Percentiles rank a stretch among this genome's conserved stretches.
Conservation (phyloP, 257 asterid genomes). For the Schizonepeta tenuifolia region DNA sequence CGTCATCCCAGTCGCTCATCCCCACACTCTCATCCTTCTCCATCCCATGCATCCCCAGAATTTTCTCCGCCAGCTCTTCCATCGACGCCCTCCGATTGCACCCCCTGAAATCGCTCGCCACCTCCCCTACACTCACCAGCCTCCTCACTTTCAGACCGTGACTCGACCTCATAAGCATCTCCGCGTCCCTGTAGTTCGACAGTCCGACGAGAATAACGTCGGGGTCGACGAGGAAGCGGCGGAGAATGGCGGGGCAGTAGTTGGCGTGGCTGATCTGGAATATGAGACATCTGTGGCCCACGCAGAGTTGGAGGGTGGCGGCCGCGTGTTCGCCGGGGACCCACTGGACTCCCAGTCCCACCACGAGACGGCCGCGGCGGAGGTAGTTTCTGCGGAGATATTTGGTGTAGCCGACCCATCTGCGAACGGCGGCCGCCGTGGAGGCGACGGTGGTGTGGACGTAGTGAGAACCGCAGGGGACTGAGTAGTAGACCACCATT, state of each 20-base stretch:
- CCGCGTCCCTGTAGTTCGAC: slow-evolving; percentile 26
- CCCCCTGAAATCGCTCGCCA: slow-evolving; percentile 13
- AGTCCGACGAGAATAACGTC: slow-evolving; percentile 23
- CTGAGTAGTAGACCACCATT: not conserved
- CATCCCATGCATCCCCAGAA: slow-evolving; percentile 30
- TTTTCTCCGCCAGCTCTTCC: slow-evolving; percentile 30
- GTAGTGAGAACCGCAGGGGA: slow-evolving; percentile 13
- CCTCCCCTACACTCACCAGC: slow-evolving; percentile 18
- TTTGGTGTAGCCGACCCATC: slow-evolving; percentile 3
- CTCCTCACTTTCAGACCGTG: slow-evolving; percentile 5
- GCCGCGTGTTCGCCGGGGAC: not conserved
- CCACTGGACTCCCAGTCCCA: slow-evolving; percentile 32
- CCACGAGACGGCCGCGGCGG: slow-evolving; percentile 22
- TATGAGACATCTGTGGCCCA: slow-evolving; percentile 26
- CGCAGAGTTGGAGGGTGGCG: slow-evolving; percentile 39
- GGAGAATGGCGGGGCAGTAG: slow-evolving; percentile 25
- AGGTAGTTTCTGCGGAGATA: not conserved
- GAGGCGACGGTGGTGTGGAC: slow-evolving; percentile 30
- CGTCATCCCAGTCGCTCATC: slow-evolving; percentile 28
- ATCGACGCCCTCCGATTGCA: slow-evolving; percentile 12
- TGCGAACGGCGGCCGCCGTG: slow-evolving; percentile 20
- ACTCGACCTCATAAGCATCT: not conserved
- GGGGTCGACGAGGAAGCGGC: slow-evolving; percentile 21
- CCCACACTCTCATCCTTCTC: slow-evolving; percentile 16
- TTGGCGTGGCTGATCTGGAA: slow-evolving; percentile 21